Conservation (phyloP, 2,329 filamentous ascomycete genomes). For the Sphaerostilbella broomeana region DNA sequence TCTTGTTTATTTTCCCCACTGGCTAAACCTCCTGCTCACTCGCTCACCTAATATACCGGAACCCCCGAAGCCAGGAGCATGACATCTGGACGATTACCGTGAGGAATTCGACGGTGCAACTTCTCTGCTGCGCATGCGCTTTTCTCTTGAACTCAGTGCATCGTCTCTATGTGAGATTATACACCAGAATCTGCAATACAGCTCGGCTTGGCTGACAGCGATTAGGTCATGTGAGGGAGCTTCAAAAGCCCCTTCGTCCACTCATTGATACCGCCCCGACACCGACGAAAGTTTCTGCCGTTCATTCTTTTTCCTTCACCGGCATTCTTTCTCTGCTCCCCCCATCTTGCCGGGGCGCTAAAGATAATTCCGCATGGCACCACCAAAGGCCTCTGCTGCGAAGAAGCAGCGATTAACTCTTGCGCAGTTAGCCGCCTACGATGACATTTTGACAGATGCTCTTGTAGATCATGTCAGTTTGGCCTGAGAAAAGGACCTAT, state of each 20-base stretch:
- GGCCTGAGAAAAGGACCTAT: not conserved
- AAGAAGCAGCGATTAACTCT: slow-evolving; percentile 74
- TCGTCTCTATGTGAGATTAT: not conserved
- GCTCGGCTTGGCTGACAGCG: slow-evolving; percentile 1
- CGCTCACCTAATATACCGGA: not conserved
- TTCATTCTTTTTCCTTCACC: not conserved
- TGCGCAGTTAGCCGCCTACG: slow-evolving; percentile 82
- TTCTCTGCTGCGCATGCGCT: not conserved
- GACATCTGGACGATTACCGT: no score
- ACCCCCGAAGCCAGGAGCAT: no score
- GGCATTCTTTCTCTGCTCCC: not conserved
- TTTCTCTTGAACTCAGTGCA: not conserved
- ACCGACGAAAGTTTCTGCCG: not conserved
- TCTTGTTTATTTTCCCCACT: not conserved
- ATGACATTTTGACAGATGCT: slow-evolving; percentile 92
- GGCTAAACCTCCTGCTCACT: not conserved
- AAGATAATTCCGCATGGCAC: slow-evolving; percentile 31
- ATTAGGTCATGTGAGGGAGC: slow-evolving; percentile 3
- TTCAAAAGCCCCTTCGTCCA: slow-evolving; percentile 11
- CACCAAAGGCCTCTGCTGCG: slow-evolving; percentile 27
- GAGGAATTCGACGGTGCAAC: not conserved
- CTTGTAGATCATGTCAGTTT: slow-evolving; percentile 83
- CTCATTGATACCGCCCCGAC: slow-evolving; percentile 5
- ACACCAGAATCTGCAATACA: no score
- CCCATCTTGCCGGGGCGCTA: no score